phyloP scores from a whole-genome alignment of 257 asterid species.

The Plantago major region DNA sequence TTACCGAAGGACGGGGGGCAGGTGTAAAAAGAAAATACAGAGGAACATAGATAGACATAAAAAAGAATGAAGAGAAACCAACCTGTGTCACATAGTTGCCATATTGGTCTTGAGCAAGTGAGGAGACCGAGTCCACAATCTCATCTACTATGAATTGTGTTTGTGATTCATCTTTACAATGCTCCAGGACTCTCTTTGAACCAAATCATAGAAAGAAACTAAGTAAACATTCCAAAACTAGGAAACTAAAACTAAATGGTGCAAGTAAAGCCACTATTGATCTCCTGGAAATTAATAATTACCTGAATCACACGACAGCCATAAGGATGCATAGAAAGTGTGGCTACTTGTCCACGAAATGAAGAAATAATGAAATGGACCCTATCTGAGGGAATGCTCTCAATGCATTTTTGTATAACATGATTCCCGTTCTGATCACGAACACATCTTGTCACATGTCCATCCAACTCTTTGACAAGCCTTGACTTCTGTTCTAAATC shows the following conservation, averaged over 20 bases:
- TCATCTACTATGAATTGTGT: slow-evolving; percentile 58
- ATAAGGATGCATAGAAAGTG: slow-evolving; percentile 73
- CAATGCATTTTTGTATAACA: slow-evolving; percentile 71
- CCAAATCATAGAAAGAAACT: slow-evolving; percentile 9
- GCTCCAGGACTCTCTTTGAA: slow-evolving; percentile 65
- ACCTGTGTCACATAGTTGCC: slow-evolving; percentile 72
- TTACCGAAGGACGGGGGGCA: not conserved
- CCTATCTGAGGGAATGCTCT: slow-evolving; percentile 45
- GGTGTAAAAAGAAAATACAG: not conserved
- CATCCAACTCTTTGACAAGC: slow-evolving; percentile 51
- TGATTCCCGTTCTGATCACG: slow-evolving; percentile 63
- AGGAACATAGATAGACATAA: not conserved
- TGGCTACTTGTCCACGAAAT: slow-evolving; percentile 57
- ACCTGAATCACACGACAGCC: slow-evolving; percentile 82
- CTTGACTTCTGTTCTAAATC: slow-evolving; percentile 43
- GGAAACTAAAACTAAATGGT: slow-evolving; percentile 4
- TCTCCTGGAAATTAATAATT: no score
- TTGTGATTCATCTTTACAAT: slow-evolving; percentile 38
- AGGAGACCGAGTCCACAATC: slow-evolving; percentile 54
- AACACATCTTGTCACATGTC: slow-evolving; percentile 49
- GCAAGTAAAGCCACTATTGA: no score
- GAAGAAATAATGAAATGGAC: slow-evolving; percentile 50
- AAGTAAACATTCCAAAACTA: slow-evolving; percentile 2
- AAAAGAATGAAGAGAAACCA: not conserved
- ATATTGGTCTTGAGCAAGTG: slow-evolving; percentile 66